Conservation (phyloP, 2,329 filamentous ascomycete species). For the Aspergillus thermomutatus region DNA sequence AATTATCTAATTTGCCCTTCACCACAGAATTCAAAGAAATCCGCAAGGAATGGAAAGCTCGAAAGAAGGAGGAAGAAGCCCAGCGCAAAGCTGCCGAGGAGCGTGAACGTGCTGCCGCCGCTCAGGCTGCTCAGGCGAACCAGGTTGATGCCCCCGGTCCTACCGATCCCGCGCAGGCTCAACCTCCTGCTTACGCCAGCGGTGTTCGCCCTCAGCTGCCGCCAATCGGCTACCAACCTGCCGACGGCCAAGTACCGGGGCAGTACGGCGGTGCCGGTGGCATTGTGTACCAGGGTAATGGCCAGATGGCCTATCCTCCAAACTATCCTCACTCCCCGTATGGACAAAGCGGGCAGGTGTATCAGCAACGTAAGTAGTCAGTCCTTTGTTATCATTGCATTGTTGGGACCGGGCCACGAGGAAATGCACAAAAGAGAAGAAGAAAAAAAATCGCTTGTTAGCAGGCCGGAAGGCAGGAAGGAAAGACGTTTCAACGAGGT, state of each 20-base stretch:
- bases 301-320: slow-evolving; percentile 46
- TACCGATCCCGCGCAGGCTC: slow-evolving; percentile 47
- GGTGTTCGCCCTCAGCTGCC: slow-evolving; percentile 64
- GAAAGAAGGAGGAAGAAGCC: slow-evolving; percentile 97
- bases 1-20: slow-evolving; percentile 9
- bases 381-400: slow-evolving; percentile 20
- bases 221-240: slow-evolving; percentile 69
- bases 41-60: slow-evolving; percentile 97
- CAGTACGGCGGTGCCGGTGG: slow-evolving; percentile 60
- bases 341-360: slow-evolving; percentile 48
- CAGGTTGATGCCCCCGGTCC: slow-evolving; percentile 46
- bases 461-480: slow-evolving; percentile 7
- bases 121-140: slow-evolving; percentile 44
- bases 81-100: slow-evolving; percentile 88
- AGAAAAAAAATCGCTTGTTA: slow-evolving; percentile 5
- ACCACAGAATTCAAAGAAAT: slow-evolving; percentile 93
- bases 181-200: slow-evolving; percentile 46
- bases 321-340: slow-evolving; percentile 52
- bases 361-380: slow-evolving; percentile 49
- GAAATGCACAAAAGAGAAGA: slow-evolving; percentile 9
- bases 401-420: slow-evolving; percentile 19
- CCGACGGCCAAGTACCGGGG: slow-evolving; percentile 51
- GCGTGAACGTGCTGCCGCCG: slow-evolving; percentile 65
- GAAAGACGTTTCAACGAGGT: slow-evolving; percentile 13
- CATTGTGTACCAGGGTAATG: slow-evolving; percentile 49